A percentile compares a stretch with the other conserved stretches of the same genome.
phyloP scores from a whole-genome alignment of 371 early-diverging fungal genomes.

The Mortierella sp. region DNA sequence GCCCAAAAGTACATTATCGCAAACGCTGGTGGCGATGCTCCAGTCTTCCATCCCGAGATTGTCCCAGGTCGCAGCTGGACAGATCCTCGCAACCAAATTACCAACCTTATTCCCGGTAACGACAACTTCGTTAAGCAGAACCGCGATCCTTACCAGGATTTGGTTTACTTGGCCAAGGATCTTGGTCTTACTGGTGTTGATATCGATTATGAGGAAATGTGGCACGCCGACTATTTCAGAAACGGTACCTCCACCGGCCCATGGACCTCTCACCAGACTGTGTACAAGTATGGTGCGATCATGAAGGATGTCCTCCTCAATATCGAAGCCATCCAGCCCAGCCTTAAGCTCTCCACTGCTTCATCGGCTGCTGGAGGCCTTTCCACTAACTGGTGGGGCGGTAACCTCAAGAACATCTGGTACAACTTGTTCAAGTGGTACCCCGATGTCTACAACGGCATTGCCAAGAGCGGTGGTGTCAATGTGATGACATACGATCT shows the following conservation, averaged over 20 bases:
- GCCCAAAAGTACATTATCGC: conserved; percentile 34
- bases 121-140: conserved; percentile 38
- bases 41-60: conserved; percentile 54
- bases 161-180: conserved; percentile 55
- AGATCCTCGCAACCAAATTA: conserved; percentile 33
- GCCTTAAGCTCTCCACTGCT: conserved; percentile 41
- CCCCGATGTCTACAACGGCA: conserved; percentile 47
- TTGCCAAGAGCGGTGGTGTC: conserved; percentile 54
- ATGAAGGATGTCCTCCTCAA: conserved; percentile 50
- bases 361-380: conserved; percentile 56
- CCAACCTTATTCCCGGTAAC: conserved; percentile 39
- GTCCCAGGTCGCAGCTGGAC: conserved; percentile 43
- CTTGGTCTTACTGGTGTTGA: conserved; percentile 55
- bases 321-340: conserved; percentile 43
- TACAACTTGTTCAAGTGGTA: conserved; percentile 48
- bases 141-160: conserved; percentile 57
- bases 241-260: conserved; percentile 47
- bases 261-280: conserved; percentile 50
- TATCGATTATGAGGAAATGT: conserved; percentile 57
- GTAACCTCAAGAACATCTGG: conserved; percentile 58
- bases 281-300: conserved; percentile 56
- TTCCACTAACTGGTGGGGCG: conserved; percentile 57
- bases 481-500: conserved; percentile 58
- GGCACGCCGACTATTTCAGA: conserved; percentile 52
- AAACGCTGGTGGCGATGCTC: conserved; percentile 33